Conservation (phyloP, 768 basidiomycete genomes). For the Tricholoma furcatifolium region DNA sequence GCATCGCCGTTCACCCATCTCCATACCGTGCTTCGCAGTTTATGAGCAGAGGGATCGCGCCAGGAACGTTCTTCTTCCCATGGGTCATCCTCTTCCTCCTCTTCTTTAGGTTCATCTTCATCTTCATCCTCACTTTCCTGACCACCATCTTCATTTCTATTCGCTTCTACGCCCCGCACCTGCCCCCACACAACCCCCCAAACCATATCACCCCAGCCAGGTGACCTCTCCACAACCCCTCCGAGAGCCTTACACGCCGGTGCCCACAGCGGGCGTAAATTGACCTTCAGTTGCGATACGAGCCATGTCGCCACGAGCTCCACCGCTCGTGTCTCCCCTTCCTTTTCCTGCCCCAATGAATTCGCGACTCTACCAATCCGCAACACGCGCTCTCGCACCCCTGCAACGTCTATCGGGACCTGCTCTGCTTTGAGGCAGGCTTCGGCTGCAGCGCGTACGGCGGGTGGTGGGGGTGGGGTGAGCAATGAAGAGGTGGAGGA, state of each 20-base stretch:
- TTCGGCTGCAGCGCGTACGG: conserved; percentile 53
- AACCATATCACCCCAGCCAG: conserved; percentile 60
- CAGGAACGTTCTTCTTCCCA: conserved; percentile 77
- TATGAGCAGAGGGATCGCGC: conserved; percentile 75
- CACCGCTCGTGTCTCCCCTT: conserved; percentile 54
- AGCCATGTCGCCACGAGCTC: conserved; percentile 64
- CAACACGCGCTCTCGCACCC: conserved; percentile 82
- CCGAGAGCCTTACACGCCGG: conserved; percentile 72
- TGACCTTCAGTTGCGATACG: conserved; percentile 90
- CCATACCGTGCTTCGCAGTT: conserved; percentile 45
- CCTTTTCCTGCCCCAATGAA: conserved; percentile 45
- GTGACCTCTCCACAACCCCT: conserved; percentile 42
- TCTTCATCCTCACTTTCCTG: conserved; percentile 6
- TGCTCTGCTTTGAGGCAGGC: conserved; percentile 81
- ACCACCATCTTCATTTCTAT: conserved; percentile 3
- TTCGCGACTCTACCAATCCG: conserved; percentile 66
- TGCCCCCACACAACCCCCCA: conserved; percentile 65
- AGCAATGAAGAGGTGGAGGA: too few species aligned
- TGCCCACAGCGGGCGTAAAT: conserved; percentile 86
- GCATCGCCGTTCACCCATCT: conserved; percentile 43
- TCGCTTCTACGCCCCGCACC: conserved; percentile 22
- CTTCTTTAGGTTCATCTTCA: conserved; percentile 18
- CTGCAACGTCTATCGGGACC: conserved; percentile 71
- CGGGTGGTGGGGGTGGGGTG: conserved; percentile 26
- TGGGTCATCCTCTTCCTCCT: conserved; percentile 38